Evolutionary conservation across 2,329 filamentous ascomycete genomes (phyloP).

Genomic region (Emergomyces orientalis): DNA sequence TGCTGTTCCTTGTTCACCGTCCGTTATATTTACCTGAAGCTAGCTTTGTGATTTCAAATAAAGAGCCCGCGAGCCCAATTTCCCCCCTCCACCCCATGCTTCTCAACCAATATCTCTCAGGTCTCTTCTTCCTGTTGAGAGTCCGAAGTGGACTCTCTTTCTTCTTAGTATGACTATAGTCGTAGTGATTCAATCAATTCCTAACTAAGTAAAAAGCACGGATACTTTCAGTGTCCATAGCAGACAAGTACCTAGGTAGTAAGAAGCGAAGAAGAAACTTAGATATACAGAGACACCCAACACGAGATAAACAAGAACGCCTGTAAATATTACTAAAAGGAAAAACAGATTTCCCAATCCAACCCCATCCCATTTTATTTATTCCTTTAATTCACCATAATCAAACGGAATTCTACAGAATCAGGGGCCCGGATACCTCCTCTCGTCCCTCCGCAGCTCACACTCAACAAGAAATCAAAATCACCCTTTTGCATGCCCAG

Average conservation of each 20-base stretch:
- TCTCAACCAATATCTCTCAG: too few relatives aligned
- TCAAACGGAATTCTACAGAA: not conserved
- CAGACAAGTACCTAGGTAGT: not conserved
- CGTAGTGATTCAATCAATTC: not conserved
- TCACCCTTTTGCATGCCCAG: slow-evolving; percentile 9
- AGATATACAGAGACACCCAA: not conserved
- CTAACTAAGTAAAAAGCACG: too few relatives aligned
- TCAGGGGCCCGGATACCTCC: not conserved
- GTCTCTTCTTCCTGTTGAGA: too few relatives aligned
- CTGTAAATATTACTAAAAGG: not conserved
- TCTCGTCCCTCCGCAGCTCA: slow-evolving; percentile 7
- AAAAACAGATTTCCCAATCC: not conserved
- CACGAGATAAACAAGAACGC: not conserved
- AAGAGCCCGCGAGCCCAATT: too few relatives aligned
- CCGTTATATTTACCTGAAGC: too few relatives aligned
- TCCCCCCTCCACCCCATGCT: too few relatives aligned
- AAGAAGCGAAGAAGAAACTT: not conserved
- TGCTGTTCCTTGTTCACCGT: too few relatives aligned
- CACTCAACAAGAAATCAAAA: slow-evolving; percentile 11
- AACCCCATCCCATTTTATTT: not conserved
- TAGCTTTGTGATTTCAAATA: too few relatives aligned
- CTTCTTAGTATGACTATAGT: not conserved
- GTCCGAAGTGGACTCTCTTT: not conserved
- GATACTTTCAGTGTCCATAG: too few relatives aligned
- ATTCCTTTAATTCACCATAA: not conserved